Conservation (phyloP, 2,329 filamentous ascomycete species). For the Xylariaceae sp. region DNA sequence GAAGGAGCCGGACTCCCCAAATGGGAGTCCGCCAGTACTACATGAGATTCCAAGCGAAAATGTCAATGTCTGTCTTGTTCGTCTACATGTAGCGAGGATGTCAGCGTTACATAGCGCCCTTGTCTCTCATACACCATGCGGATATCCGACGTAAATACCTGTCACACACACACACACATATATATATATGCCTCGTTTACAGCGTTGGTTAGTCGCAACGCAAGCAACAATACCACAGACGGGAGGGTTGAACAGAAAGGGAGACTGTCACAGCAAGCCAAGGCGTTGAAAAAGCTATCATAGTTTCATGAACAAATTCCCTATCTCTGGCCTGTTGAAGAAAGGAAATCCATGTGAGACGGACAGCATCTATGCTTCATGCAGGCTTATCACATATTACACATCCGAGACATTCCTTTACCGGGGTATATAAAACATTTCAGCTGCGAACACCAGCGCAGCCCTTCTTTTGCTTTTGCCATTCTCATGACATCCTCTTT, state of each 20-base stretch:
- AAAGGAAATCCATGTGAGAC: not conserved
- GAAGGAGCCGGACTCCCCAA: conserved; percentile 2
- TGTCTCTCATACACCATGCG: no score
- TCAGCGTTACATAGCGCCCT: no score
- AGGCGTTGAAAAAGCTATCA: not conserved
- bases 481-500: conserved; percentile 2
- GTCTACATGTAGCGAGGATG: no score
- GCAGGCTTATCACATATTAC: conserved; percentile 13
- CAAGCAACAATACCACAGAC: no score
- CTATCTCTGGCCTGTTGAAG: not conserved
- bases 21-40: not conserved
- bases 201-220: no score
- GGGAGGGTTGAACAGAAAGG: no score
- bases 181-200: no score
- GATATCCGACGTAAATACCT: no score
- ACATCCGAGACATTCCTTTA: conserved; percentile 6
- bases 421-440: conserved; percentile 20
- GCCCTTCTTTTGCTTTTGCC: conserved; percentile 1
- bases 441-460: conserved; percentile 17
- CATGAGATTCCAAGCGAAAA: no score
- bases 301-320: not conserved
- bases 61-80: no score
- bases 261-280: no score
- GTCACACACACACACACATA: no score
- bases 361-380: not conserved